Base-by-base conservation (phyloP, 2,329 filamentous ascomycete species). In the Colletotrichum kahawae region DNA sequence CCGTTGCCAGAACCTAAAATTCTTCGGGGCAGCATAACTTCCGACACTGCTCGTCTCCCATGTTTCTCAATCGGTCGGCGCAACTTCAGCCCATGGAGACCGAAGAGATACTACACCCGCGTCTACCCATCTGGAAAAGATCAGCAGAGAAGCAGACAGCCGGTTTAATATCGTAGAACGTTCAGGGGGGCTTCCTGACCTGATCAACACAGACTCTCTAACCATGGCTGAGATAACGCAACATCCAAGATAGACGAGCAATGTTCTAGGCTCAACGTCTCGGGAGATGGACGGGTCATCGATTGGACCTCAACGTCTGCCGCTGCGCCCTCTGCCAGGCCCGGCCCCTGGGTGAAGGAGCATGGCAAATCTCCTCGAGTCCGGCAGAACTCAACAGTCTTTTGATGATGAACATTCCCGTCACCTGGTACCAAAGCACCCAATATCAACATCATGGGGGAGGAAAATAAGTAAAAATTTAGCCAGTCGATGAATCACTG, bases 191-290 rank as follows among this genome's bases (percentile, higher is more conserved):
- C 3, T 10, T 33, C 27, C 27, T 70, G 16, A 12, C 33, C 27
- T 68, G 64, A 48, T 68, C 64, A 68, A 29, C 29, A 16, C 18
- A 36, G 18, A 68, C 54, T 56, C 38, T 43, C 38, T 29, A 16
- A 54, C 38, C 43, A 64, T 34, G 31, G 59, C n/a, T 33, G 63
- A 57, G 31, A 59, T 33, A 48, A 43, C 18, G 33, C 13, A 62
- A 18, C 31, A 24, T n/a, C 56, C 21, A 10, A 48, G 57, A 66
- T 27, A 68, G 48, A 51, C 31, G 27, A 29, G 34, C 33, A 24
- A 63, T 43, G 70, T 68, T 73, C 70, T 57, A 64, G 70, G 43
- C 70, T 65, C 31, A 24, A 57, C 57, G 43, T 56, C 31, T 73
- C 65, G 65, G 31, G 38, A 69, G 33, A 69, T 69, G 56, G 66